Percentiles rank a stretch among this genome's conserved stretches.
Conservation (phyloP, 495 filamentous ascomycete species). For the Echria macrotheca region DNA sequence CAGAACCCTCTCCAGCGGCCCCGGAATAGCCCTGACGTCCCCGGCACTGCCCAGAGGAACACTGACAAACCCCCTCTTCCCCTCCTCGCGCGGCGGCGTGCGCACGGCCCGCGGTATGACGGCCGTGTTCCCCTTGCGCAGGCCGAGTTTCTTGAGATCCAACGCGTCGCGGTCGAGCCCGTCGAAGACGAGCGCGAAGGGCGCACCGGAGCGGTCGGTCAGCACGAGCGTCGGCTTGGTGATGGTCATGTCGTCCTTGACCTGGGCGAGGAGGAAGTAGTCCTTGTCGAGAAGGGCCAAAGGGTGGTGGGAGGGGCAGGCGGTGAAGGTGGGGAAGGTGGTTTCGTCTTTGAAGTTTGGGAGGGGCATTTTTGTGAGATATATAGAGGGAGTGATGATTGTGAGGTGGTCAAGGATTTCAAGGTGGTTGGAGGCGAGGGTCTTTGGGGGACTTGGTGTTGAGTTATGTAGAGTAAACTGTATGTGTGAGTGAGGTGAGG, state of each 20-base stretch:
- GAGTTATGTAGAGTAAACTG: no score
- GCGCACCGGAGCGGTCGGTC: slow-evolving; percentile 21
- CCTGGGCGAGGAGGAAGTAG: slow-evolving; percentile 37
- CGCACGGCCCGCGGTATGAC: slow-evolving; percentile 28
- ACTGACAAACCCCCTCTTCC: slow-evolving; percentile 31
- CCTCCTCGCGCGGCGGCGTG: slow-evolving; percentile 27
- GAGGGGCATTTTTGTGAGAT: slow-evolving; percentile 18
- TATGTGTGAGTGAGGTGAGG: no score
- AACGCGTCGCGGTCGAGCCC: slow-evolving; percentile 15
- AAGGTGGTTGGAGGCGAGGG: no score
- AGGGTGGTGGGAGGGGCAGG: not conserved
- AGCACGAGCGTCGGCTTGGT: slow-evolving; percentile 41
- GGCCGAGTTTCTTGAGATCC: slow-evolving; percentile 21
- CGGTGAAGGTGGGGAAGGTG: slow-evolving; percentile 25
- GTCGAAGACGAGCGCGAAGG: slow-evolving; percentile 38
- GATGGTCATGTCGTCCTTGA: slow-evolving; percentile 45
- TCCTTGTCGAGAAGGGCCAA: not conserved
- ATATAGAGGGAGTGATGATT: no score
- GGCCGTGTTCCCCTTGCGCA: slow-evolving; percentile 29
- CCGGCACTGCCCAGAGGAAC: slow-evolving; percentile 18
- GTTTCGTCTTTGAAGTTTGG: slow-evolving; percentile 27
- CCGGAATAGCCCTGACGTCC: slow-evolving; percentile 27
- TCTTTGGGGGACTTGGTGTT: no score
- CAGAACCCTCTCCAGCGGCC: slow-evolving; percentile 25
- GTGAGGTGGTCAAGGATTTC: no score